A percentile compares a stretch with the other conserved stretches of the same genome.
These are phyloP conservation scores for Sugiyamaella pinicola DNA, from an alignment of 1,139 yeast species.

Conservation along the genomic window DNA sequence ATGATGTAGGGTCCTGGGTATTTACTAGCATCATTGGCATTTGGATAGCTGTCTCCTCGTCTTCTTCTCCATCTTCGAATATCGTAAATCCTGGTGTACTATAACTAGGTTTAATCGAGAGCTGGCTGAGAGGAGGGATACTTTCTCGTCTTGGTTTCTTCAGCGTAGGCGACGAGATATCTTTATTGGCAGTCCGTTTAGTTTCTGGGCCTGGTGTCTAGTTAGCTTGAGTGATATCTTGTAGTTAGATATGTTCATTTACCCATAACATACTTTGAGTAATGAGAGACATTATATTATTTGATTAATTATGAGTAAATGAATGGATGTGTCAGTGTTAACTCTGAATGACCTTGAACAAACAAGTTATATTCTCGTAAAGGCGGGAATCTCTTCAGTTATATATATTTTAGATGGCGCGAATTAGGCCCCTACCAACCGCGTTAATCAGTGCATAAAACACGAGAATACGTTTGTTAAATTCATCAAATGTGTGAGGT, in stretches of 20 bases:
- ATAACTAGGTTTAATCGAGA: not conserved
- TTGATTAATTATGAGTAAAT: not conserved
- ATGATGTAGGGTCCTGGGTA: too few species aligned
- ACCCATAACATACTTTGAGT: not conserved
- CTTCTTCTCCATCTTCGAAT: not conserved
- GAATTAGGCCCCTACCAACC: slow-evolving; percentile 6
- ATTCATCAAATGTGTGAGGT: slow-evolving; percentile 5
- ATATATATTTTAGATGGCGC: slow-evolving; percentile 6
- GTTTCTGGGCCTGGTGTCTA: not conserved
- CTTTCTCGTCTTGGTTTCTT: too few species aligned
- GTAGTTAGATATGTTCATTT: not conserved
- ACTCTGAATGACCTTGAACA: too few species aligned
- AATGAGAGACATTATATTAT: not conserved
- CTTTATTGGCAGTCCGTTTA: not conserved
- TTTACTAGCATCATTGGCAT: too few species aligned
- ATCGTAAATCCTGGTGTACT: not conserved
- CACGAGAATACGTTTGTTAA: slow-evolving; percentile 3
- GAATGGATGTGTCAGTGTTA: not conserved
- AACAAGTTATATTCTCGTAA: not conserved
- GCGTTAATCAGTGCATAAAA: slow-evolving; percentile 12
- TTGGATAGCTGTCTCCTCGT: not conserved
- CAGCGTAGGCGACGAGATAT: too few species aligned
- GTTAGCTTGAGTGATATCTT: not conserved
- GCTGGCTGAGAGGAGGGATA: not conserved
- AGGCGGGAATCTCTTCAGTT: not conserved